Conservation (phyloP, 441 rosid genomes). For the Erodium chrysanthum region DNA sequence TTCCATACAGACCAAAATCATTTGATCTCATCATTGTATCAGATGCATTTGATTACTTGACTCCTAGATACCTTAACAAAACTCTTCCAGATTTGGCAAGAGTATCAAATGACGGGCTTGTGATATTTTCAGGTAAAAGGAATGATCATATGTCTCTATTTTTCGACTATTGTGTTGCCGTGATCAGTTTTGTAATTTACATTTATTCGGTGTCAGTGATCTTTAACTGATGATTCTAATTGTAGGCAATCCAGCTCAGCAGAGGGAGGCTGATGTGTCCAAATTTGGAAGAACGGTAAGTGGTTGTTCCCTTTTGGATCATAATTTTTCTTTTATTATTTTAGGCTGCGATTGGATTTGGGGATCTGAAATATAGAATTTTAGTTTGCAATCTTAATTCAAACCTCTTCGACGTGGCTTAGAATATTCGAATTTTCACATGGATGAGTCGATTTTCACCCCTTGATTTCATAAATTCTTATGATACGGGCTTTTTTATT, state of each 20-base stretch:
- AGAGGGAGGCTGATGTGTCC: conserved; percentile 23
- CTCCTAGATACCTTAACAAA: conserved; percentile 38
- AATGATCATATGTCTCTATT: background rate
- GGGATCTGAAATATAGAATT: background rate
- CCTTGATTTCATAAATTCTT: too few species aligned
- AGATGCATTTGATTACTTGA: conserved; percentile 32
- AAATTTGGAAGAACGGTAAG: conserved; percentile 29
- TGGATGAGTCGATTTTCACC: background rate
- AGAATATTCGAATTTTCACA: background rate
- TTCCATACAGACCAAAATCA: conserved; percentile 37
- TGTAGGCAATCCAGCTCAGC: conserved; percentile 26
- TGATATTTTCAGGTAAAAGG: conserved; percentile 27
- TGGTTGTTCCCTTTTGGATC: conserved; percentile 8
- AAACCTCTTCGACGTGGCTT: too few species aligned
- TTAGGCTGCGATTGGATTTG: background rate
- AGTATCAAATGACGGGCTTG: conserved; percentile 29
- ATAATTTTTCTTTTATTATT: background rate
- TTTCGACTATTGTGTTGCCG: too few species aligned
- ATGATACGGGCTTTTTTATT: too few species aligned
- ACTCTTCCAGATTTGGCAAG: conserved; percentile 35
- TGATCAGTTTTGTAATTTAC: too few species aligned
- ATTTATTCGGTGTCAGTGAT: background rate
- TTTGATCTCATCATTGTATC: conserved; percentile 33
- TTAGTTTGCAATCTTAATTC: background rate
- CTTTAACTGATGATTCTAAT: background rate